Base-by-base conservation (phyloP, 2,329 filamentous ascomycete species). In the Aspergillus sp. region DNA sequence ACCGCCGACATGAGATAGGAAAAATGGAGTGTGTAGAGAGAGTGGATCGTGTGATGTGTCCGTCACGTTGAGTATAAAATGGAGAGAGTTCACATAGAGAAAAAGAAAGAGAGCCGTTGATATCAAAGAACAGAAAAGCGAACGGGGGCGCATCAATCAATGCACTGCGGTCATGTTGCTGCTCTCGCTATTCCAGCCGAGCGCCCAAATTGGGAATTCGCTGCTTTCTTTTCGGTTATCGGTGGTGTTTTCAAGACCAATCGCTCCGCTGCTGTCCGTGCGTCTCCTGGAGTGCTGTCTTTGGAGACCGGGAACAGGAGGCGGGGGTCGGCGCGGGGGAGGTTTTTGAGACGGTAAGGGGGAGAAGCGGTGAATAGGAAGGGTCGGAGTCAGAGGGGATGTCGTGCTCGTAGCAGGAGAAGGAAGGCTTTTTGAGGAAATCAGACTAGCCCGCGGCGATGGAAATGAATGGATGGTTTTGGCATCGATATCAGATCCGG, bases 191-290 rank as follows among this genome's bases (percentile, higher is more conserved):
- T 75, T 70, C 76, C 77, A 73, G 48, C 76, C 69, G 60, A 76
- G 65, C 50, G 76, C 69, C 79, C 79, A 80, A 28, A 79, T 69
- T 5, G 78, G 77, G 57, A 82, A 79, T 5, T 81, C 81, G 11
- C 84, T 69, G 54, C 87, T 85, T 81, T 87, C 85, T 48, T 78
- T 81, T 64, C 84, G 82, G 31, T 82, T 81, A 4, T 81, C 79
- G 1, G 77, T 75, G 1, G 77, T 75, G 23, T 78, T 72, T 54
- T 77, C 78, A 49, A 80, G 71, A 54, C 78, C 75, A 52, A 84
- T 81, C 60, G 80, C 80, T 68, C 81, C 79, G 59, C 77, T 79
- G 64, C 78, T 80, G 63, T 78, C 75, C 0, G 78, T 80, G 31
- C 77, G 74, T 51, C 77, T 74, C 43, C 77, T 71, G 17, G 78